phyloP scores from a whole-genome alignment of 176 grass and related monocot genomes.

The maize (Zea mays) region DNA sequence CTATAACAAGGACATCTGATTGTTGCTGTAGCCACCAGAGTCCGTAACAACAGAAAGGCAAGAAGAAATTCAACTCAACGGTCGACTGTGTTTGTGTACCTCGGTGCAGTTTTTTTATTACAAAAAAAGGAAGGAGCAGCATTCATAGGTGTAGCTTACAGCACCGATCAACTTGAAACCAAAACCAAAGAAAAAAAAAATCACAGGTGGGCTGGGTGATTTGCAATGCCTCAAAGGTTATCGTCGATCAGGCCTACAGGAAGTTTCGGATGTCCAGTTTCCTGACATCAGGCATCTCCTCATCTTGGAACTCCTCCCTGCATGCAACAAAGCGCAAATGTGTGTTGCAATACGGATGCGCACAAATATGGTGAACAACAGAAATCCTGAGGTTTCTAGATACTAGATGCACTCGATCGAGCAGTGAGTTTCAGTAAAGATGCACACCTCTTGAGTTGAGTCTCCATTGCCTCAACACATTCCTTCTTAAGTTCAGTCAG shows the following conservation, averaged over 20 bases:
- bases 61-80: slow-evolving; percentile 28
- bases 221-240: slow-evolving; percentile 15
- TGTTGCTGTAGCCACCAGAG: neutral
- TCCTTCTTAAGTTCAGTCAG: slow-evolving; percentile 76
- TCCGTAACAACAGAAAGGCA: slow-evolving; percentile 12
- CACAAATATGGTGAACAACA: neutral
- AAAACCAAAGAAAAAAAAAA: slow-evolving; percentile 23
- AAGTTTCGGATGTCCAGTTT: slow-evolving; percentile 86
- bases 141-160: slow-evolving; percentile 44
- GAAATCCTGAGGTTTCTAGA: no score
- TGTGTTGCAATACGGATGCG: neutral
- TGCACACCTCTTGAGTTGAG: slow-evolving; percentile 65
- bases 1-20: slow-evolving; percentile 20
- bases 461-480: slow-evolving; percentile 66
- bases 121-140: slow-evolving; percentile 36
- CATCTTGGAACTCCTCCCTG: slow-evolving; percentile 98
- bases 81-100: slow-evolving; percentile 38
- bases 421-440: slow-evolving; percentile 10
- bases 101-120: slow-evolving; percentile 59
- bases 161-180: slow-evolving; percentile 34
- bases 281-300: slow-evolving; percentile 77
- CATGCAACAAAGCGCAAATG: neutral
- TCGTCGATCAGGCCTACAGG: slow-evolving; percentile 44
- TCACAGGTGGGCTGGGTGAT: neutral
- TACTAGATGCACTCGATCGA: neutral